Conservation (phyloP, 306 rosid genomes). For the Bauhinia variegata region DNA sequence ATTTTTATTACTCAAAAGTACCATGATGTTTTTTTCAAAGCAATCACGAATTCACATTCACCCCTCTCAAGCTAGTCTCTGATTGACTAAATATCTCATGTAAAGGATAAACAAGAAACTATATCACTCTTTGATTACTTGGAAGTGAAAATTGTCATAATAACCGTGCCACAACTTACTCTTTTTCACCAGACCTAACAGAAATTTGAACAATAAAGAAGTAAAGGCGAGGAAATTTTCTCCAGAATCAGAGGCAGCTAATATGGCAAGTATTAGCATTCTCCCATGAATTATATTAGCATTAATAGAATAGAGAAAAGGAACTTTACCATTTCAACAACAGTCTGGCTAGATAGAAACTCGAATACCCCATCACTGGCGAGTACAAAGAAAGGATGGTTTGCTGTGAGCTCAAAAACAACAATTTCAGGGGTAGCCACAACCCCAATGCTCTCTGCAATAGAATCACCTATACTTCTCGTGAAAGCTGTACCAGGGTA, state of each 20-base stretch:
- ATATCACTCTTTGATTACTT: neutral
- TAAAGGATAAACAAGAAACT: neutral
- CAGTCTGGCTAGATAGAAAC: slow-evolving; percentile 93
- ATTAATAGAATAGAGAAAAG: slow-evolving; percentile 14
- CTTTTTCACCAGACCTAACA: slow-evolving; percentile 27
- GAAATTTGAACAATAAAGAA: slow-evolving; percentile 32
- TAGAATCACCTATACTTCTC: slow-evolving; percentile 89
- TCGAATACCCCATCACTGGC: slow-evolving; percentile 99
- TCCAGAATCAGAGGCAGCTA: slow-evolving; percentile 17
- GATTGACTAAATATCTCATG: neutral
- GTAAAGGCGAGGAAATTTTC: slow-evolving; percentile 25
- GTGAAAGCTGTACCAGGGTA: slow-evolving; percentile 98
- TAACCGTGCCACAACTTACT: slow-evolving; percentile 33
- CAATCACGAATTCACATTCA: neutral
- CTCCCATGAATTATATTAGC: slow-evolving; percentile 10
- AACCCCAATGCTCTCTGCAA: slow-evolving; percentile 94
- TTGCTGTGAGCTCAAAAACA: slow-evolving; percentile 76
- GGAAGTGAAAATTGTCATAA: slow-evolving; percentile 3
- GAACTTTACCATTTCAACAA: slow-evolving; percentile 88
- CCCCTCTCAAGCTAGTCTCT: neutral
- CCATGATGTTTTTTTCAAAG: neutral
- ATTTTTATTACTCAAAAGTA: neutral
- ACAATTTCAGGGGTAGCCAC: slow-evolving; percentile 95
- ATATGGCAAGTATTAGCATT: neutral
- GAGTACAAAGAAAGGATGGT: slow-evolving; percentile 87